Evolutionary conservation across 345 rosid genomes (phyloP).

Genomic region (Murraya koenigii): DNA sequence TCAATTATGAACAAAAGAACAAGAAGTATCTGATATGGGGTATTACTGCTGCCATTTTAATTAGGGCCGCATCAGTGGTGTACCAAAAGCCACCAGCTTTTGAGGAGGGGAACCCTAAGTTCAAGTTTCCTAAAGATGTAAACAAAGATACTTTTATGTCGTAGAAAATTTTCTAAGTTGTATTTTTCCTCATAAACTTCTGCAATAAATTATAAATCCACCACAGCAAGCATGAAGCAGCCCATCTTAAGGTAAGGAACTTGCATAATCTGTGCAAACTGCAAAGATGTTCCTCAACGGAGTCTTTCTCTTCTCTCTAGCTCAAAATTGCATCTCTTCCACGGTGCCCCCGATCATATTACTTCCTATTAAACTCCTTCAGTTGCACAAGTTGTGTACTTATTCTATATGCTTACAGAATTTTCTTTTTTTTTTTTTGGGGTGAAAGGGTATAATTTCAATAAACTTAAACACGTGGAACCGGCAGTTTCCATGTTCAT

Average conservation of each 20-base stretch:
- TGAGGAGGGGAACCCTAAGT: slow-evolving; percentile 54
- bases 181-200: slow-evolving; percentile 7
- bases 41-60: slow-evolving; percentile 69
- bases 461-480: too few species aligned
- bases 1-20: slow-evolving; percentile 49
- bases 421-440: too few species aligned
- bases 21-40: slow-evolving; percentile 64
- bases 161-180: not conserved
- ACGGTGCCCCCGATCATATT: too few species aligned
- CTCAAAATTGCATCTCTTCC: too few species aligned
- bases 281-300: not conserved
- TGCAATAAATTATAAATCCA: slow-evolving; percentile 9
- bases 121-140: slow-evolving; percentile 49
- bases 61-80: slow-evolving; percentile 67
- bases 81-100: slow-evolving; percentile 59
- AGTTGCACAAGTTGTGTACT: too few species aligned
- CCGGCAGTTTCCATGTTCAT: too few species aligned
- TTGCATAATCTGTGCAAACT: not conserved
- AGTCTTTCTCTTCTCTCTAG: too few species aligned
- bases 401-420: too few species aligned
- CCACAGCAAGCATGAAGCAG: not conserved
- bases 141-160: slow-evolving; percentile 34
- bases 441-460: too few species aligned
- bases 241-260: not conserved
- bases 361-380: too few species aligned